Conservation (phyloP, 306 rosid genomes). For the Gleditsia sinensis region DNA sequence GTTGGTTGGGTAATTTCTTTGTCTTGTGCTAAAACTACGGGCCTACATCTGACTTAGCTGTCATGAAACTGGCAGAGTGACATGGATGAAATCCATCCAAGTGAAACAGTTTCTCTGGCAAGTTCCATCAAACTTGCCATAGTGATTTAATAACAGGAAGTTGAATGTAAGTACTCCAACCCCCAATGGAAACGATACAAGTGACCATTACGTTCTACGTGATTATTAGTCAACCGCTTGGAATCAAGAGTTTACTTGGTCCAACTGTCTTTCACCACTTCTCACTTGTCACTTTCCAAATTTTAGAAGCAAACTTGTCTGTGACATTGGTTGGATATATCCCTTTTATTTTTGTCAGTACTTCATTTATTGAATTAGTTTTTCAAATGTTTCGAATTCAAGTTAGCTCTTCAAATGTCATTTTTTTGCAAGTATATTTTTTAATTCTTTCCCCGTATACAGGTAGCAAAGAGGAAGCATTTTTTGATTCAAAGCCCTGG, state of each 20-base stretch:
- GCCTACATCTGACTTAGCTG: too few relatives aligned
- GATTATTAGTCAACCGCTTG: not conserved
- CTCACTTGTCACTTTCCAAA: not conserved
- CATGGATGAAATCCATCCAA: not conserved
- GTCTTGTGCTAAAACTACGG: too few relatives aligned
- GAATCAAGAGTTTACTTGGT: not conserved
- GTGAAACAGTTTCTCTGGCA: not conserved
- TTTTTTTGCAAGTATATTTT: not conserved
- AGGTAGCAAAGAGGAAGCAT: slow-evolving; percentile 90
- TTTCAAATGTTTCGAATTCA: not conserved
- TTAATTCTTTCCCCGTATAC: slow-evolving; percentile 14
- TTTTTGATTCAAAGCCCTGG: slow-evolving; percentile 84
- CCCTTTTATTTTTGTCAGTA: not conserved
- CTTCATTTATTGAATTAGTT: not conserved
- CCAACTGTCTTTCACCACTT: not conserved
- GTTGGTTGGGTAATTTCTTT: too few relatives aligned
- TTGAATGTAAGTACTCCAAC: not conserved
- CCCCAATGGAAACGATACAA: not conserved
- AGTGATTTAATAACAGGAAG: slow-evolving; percentile 7
- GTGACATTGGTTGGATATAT: not conserved
- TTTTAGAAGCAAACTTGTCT: not conserved
- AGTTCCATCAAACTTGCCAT: not conserved
- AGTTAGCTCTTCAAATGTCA: not conserved
- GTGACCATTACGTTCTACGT: not conserved
- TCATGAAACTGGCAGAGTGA: not conserved